Evolutionary conservation across 108 stramenopile genomes (phyloP), one percentile per base, ranked within the genome.

Genomic region (Thalassiosira profunda): DNA sequence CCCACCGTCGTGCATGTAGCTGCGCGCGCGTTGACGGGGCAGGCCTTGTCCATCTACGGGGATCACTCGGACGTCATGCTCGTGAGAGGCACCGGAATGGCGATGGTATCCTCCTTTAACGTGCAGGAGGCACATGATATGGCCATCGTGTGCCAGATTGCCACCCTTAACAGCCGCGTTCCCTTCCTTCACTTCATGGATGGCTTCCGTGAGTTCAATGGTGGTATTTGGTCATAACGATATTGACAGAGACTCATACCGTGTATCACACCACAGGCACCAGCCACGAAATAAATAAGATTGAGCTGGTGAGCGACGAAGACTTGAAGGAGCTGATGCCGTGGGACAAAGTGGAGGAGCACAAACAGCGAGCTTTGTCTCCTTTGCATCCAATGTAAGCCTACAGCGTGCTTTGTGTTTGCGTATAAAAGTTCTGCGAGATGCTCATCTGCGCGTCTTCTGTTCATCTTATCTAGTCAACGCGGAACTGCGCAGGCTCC

Each of bases 91-190:
- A 83, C 82, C 21, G 85, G 85, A 17, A 66, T 83, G 41, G 79
- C 82, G 41, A 82, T 86, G 67, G 53, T 86, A 25, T 78, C 76
- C 4, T 81, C 82, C 42, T 86, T 81, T 44, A 78, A 55, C 23
- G 85, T 86, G 28, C 85, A 86, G 35, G 85, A 86, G 57, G 85
- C 85, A 9, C 82, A 86, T 52, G 85, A 86, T 63, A 86, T 86
- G 82, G 85, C 85, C 18, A 73, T 79, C 0, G 53, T 86, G 8
- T 72, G 68, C 9, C 85, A 86, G 58, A 38, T 86, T 3, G 62
- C 80, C 11, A 86, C 85, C 12, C 52, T 86, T 52, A 83, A 83
- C 28, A 81, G 79, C 23, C 43, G 82, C 14, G 79, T 86, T 5
- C 85, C 85, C 1, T 85, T 86, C 56, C 37, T 84, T 18, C 85